Evolutionary conservation across 2,329 filamentous ascomycete species (phyloP).

Genomic region (Grosmannia serpens): DNA sequence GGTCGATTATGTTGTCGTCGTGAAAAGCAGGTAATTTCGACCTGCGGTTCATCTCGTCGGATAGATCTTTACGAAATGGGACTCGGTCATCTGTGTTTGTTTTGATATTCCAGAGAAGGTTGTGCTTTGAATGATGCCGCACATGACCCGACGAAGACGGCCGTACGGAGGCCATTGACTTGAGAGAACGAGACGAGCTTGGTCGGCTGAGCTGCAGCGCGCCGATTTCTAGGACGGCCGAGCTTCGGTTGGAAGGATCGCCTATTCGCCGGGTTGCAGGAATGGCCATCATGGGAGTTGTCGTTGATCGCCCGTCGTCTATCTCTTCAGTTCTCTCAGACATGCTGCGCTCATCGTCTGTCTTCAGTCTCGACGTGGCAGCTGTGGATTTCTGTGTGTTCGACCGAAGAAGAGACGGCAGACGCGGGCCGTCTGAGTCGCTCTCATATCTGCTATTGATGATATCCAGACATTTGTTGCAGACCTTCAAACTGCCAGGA

Average conservation of each 20-base stretch:
- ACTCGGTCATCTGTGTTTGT: slow-evolving; percentile 64
- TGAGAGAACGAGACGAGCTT: slow-evolving; percentile 83
- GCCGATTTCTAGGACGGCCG: slow-evolving; percentile 83
- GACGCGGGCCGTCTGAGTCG: slow-evolving; percentile 62
- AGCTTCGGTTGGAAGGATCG: slow-evolving; percentile 67
- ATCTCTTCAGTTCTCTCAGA: slow-evolving; percentile 29
- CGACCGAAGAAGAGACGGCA: slow-evolving; percentile 51
- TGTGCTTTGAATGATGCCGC: slow-evolving; percentile 79
- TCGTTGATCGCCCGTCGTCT: slow-evolving; percentile 41
- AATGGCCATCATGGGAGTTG: slow-evolving; percentile 62
- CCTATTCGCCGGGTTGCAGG: slow-evolving; percentile 53
- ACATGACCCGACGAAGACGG: slow-evolving; percentile 72
- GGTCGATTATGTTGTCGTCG: slow-evolving; percentile 96
- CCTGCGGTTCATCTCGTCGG: slow-evolving; percentile 54
- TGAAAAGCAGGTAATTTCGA: slow-evolving; percentile 81
- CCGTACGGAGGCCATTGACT: slow-evolving; percentile 55
- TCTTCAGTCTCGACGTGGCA: slow-evolving; percentile 21
- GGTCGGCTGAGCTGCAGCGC: slow-evolving; percentile 74
- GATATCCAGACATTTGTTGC: slow-evolving; percentile 83
- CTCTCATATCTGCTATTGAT: slow-evolving; percentile 87
- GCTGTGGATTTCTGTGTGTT: slow-evolving; percentile 33
- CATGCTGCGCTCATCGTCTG: slow-evolving; percentile 28
- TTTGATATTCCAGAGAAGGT: slow-evolving; percentile 67
- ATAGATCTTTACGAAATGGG: slow-evolving; percentile 67
- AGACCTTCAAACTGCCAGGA: slow-evolving; percentile 72